Evolutionary conservation across 495 filamentous ascomycete genomes (phyloP), one percentile per base, ranked within the genome.

Genomic region (Xanthoparmelia taractica): DNA sequence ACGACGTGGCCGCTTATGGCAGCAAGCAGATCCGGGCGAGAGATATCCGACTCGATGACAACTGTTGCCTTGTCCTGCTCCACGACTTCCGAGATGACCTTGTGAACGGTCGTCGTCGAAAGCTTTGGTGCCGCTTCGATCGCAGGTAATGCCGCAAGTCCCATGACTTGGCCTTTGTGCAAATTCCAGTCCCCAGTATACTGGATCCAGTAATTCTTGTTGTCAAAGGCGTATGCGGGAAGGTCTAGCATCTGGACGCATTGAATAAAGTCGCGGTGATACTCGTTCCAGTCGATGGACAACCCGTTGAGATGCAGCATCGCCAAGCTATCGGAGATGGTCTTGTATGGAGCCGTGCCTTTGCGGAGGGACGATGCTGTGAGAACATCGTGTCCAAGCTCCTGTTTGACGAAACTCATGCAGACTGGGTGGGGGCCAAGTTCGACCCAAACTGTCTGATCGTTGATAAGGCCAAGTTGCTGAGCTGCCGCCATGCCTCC

Each of bases 141-240:
- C 15, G 63, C 68, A 23, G 60, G 57, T 17, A 68, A 58, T 1
- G 66, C 61, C 11, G 66, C 61, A 48, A 69, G 66, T 25, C 45
- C 56, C 41, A 37, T 13, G 13, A 60, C 20, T 57, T 64, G 48
- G 15, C 75, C 76, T 63, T 78, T 79, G 17, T 64, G 64, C 37
- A 79, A 61, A 17, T 57, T 73, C 73, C 74, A 79, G 45, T 76
- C 67, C 45, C 82, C 79, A 4, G 75, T 76, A 71, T 88, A 89
- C 56, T 84, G 75, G 34, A 89, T 78, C 87, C 87, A 90, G 72
- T 87, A 88, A 60, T 84, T 82, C 74, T 88, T 88, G 20, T 82
- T 73, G 56, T 90, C 85, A 67, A 82, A 91, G 4, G 77, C 78
- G 66, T 91, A 91, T 17, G 79, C 70, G 37, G 87, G 87, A 7